phyloP scores from a whole-genome alignment of 2,329 filamentous ascomycete species.

The Stemphylium vesicarium region DNA sequence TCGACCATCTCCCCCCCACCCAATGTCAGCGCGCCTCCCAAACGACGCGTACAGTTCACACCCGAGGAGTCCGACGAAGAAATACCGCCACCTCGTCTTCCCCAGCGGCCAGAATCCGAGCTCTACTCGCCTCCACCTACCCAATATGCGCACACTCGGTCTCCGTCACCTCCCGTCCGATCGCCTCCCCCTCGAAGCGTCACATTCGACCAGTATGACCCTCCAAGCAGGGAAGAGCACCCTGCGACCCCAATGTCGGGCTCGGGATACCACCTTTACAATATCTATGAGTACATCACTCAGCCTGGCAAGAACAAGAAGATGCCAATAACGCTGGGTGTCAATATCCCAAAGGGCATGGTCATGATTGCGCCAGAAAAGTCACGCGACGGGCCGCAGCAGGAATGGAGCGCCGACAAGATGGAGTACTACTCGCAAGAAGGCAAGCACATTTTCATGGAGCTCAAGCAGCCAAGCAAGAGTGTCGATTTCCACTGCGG shows the following conservation, averaged over 20 bases:
- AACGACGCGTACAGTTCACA: conserved; percentile 61
- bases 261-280: conserved; percentile 91
- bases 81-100: conserved; percentile 64
- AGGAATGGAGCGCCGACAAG: conserved; percentile 93
- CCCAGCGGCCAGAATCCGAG: conserved; percentile 66
- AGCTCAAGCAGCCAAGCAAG: conserved; percentile 89
- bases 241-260: conserved; percentile 59
- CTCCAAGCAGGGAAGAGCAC: conserved; percentile 47
- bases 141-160: conserved; percentile 50
- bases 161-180: conserved; percentile 44
- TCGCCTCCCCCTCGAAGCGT: conserved; percentile 49
- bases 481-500: conserved; percentile 97
- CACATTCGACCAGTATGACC: conserved; percentile 53
- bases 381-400: conserved; percentile 78
- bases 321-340: conserved; percentile 95
- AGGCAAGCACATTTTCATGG: conserved; percentile 96
- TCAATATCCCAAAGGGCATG: conserved; percentile 85
- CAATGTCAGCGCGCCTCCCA: conserved; percentile 55
- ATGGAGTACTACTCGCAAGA: conserved; percentile 98
- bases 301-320: conserved; percentile 97
- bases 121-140: conserved; percentile 57
- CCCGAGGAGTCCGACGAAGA: conserved; percentile 74
- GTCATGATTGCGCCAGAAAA: conserved; percentile 92
- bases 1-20: conserved; percentile 57
- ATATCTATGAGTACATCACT: conserved; percentile 97